Base-by-base conservation (phyloP, 2,329 filamentous ascomycete species). In the Claviceps fusiformis region DNA sequence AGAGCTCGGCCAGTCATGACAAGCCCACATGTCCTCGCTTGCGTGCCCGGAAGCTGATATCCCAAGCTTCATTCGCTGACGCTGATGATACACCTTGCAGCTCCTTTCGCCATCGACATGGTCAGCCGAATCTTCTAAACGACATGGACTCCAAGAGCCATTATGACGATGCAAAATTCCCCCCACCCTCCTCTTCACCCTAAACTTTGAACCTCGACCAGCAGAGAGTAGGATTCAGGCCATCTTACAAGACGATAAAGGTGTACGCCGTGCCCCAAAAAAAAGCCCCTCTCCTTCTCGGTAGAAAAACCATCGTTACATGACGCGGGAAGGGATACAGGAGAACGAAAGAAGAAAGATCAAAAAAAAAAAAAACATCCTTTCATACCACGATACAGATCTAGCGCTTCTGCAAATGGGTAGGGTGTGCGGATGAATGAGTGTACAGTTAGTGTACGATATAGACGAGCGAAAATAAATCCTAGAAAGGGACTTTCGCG, bases 81-180 rank as follows among this genome's bases (percentile, higher is more conserved):
- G n/a, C n/a, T 8, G 35, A 50, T 19, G 45, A 31, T 24, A n/a
- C n/a, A 33, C 39, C 19, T 41, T 17, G 3, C 15, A 83, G 80
- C 79, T 55, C 80, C 80, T 54, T 83, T 82, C 63, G 73, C 77
- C 60, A 72, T 83, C 63, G 77, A 82, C 58, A 74, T 75, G 61
- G 68, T 73, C 55, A 71, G 71, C 63, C 70, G 70, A 63, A 63
- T 75, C 62, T 70, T 74, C 56, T 75, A 73, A 48, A 45, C 33
- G 37, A 27, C 29, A 7, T 27, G 51, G 43, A 8, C 52, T 33
- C 8, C 31, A n/a, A 50, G 33, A 24, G n/a, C 31, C 47, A 15
- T 3, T 37, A n/a, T 27, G 31, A 50, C 47, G 33, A 50, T 29
- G 8, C 24, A 24, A 17, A 37, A 35, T n/a, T n/a, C 7, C 3